Evolutionary conservation across 352 stramenopile genomes (phyloP), one percentile per base, ranked within the genome.

Genomic region (Achlya hypogyna): DNA sequence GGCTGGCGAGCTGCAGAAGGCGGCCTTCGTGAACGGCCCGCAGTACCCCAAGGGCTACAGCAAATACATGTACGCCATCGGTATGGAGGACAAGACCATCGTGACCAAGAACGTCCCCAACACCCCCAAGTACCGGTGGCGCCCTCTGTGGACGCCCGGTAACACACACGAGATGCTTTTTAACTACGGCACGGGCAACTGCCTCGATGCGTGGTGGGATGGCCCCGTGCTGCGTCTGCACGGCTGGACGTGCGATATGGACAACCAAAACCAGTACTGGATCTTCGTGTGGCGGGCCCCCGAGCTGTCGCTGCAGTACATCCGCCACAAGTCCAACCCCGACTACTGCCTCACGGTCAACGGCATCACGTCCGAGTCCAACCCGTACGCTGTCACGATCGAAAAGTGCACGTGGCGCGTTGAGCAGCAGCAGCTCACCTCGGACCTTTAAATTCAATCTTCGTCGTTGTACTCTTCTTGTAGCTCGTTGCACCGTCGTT

Each of bases 391-490:
- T 4, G 52, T 60, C 1, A 16, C n/a, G 18, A 35, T 60, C 25
- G 31, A 34, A 4, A 23, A 23, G 20, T 60, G 52, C 52, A 60
- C n/a, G 20, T 35, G 52, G 27, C 20, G 29, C 52, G 29, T 60
- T 14, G 27, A 34, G 25, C 20, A 60, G 31, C 52, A 60, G 52
- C 52, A 60, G 25, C 16, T 25, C 27, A 20, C 25, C 14, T 40
- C 28, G 18, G 18, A 54, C 25, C n/a, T n/a, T n/a, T n/a, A n/a
- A 54, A 81, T 74, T 42, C 75, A 56, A 53, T 73, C 78, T 59
- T 68, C 68, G 27, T 72, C 65, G 3, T 71, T 67, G n/a, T 34
- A n/a, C 8, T 62, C 52, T 8, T 69, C 51, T 34, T 49, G 40
- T 20, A 49, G n/a, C n/a, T n/a, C n/a, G n/a, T n/a, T n/a, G n/a